Percentiles rank a stretch among this genome's conserved stretches.
phyloP scores from a whole-genome alignment of 2,329 filamentous ascomycete species.

The Trichoderma endophyticum region DNA sequence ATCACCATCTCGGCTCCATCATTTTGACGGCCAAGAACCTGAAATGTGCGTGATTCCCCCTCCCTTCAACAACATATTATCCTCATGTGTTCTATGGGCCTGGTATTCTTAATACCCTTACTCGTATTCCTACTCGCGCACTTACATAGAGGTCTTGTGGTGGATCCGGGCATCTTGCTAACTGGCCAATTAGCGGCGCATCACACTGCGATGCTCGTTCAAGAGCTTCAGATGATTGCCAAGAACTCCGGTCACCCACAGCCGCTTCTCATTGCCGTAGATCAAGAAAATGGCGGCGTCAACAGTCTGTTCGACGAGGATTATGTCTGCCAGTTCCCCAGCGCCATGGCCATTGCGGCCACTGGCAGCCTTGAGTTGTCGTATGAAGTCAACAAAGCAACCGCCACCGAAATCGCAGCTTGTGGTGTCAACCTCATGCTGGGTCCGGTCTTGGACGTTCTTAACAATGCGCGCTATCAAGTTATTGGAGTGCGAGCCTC shows the following conservation, averaged over 20 bases:
- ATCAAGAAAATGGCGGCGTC: slow-evolving; percentile 97
- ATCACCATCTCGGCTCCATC: slow-evolving; percentile 85
- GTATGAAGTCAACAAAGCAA: slow-evolving; percentile 88
- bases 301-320: slow-evolving; percentile 96
- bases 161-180: slow-evolving; percentile 12
- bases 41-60: slow-evolving; percentile 59
- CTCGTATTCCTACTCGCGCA: neutral
- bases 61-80: neutral
- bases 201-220: slow-evolving; percentile 81
- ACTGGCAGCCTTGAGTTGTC: slow-evolving; percentile 81
- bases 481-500: slow-evolving; percentile 85
- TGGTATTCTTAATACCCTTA: neutral
- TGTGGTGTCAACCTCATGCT: slow-evolving; percentile 96
- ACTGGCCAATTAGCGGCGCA: slow-evolving; percentile 66
- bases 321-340: slow-evolving; percentile 93
- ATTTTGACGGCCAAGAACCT: slow-evolving; percentile 80
- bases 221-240: slow-evolving; percentile 89
- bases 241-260: slow-evolving; percentile 86
- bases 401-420: slow-evolving; percentile 84
- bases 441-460: slow-evolving; percentile 86
- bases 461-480: slow-evolving; percentile 90
- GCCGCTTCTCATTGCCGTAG: slow-evolving; percentile 83
- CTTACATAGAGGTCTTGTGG: slow-evolving; percentile 4
- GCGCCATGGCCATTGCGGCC: slow-evolving; percentile 94
- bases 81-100: neutral